phyloP scores from a whole-genome alignment of 23 red algal genomes.

The Chondrus crispus region DNA sequence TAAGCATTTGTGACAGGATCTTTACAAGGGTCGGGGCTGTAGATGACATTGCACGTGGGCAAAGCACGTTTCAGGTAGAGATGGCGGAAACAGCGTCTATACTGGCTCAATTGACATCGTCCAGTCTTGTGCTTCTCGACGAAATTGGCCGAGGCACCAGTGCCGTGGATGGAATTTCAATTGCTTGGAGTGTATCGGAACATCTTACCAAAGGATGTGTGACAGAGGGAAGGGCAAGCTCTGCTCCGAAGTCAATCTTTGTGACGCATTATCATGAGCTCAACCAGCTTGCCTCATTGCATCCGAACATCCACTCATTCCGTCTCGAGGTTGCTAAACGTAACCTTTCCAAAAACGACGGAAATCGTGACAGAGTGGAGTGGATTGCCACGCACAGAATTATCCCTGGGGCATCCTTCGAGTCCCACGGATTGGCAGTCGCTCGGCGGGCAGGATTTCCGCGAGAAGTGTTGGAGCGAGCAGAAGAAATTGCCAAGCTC shows the following conservation, averaged over 20 bases:
- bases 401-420: constrained; percentile 37
- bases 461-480: constrained; percentile 15
- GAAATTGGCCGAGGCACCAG: constrained; percentile 92
- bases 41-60: constrained; percentile 82
- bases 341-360: neutral
- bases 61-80: constrained; percentile 95
- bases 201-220: constrained; percentile 35
- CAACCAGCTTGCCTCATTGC: constrained; percentile 46
- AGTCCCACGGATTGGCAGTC: constrained; percentile 43
- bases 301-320: constrained; percentile 42
- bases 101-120: constrained; percentile 45
- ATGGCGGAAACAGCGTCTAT: constrained; percentile 94
- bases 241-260: constrained; percentile 51
- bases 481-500: constrained; percentile 20
- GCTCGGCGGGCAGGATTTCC: constrained; percentile 53
- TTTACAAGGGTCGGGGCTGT: constrained; percentile 94
- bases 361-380: neutral
- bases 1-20: constrained; percentile 73
- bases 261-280: constrained; percentile 93
- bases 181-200: constrained; percentile 74
- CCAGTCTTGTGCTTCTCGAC: constrained; percentile 86
- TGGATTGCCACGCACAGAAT: constrained; percentile 49
- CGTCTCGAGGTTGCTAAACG: constrained; percentile 22
- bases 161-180: constrained; percentile 76
- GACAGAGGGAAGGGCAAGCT: neutral